A percentile compares a stretch with the other conserved stretches of the same genome.
Evolutionary conservation across 2,329 filamentous ascomycete genomes (phyloP).

Genomic region (Trichoderma sp.): DNA sequence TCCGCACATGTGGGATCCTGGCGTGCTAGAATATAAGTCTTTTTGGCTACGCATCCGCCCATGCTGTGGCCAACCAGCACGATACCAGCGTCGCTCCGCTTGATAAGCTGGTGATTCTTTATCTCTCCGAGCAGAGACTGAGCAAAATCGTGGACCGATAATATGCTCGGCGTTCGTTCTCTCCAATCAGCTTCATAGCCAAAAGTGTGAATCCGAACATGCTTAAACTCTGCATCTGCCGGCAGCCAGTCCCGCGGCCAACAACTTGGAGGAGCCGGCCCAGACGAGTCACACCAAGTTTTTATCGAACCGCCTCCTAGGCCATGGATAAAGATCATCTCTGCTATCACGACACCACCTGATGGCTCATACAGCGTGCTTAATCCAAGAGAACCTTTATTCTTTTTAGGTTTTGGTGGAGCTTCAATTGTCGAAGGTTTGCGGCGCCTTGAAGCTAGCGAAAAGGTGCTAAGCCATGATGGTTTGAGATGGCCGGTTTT

Average conservation of each 20-base stretch:
- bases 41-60: conserved; percentile 12
- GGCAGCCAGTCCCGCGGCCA: background rate
- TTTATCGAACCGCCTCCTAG: conserved; percentile 2
- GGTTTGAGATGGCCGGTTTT: background rate
- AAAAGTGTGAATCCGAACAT: background rate
- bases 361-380: background rate
- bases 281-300: background rate
- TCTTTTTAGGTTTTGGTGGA: background rate
- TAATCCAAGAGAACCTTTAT: background rate
- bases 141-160: conserved; percentile 4
- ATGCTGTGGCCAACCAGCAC: conserved; percentile 16
- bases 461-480: background rate
- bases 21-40: conserved; percentile 4
- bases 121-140: conserved; percentile 4
- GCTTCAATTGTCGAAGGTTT: background rate
- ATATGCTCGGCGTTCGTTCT: background rate
- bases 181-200: conserved; percentile 9
- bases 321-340: conserved; percentile 12
- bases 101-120: background rate
- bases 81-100: background rate
- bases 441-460: background rate
- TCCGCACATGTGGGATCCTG: background rate
- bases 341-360: background rate
- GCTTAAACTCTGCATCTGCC: background rate
- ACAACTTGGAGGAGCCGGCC: background rate